These are phyloP conservation scores for Crithidia acanthocephali DNA, from an alignment of 208 protist species.

Conservation along the genomic window DNA sequence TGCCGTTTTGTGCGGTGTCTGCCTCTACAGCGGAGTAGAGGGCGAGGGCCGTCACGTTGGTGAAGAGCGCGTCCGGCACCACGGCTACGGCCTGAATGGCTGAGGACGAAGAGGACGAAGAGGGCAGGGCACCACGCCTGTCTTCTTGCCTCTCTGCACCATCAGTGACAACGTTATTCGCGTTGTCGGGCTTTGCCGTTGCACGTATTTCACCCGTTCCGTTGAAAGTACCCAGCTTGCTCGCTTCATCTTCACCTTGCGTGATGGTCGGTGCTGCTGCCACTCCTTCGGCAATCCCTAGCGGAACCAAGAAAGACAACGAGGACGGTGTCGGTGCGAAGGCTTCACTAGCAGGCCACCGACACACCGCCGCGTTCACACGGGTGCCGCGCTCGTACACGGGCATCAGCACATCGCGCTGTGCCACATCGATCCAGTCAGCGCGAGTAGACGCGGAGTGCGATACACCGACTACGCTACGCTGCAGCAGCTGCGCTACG, in stretches of 20 bases:
- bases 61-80: constrained; percentile 5
- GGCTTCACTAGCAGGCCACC: background rate
- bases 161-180: too few relatives aligned
- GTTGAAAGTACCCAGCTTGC: too few relatives aligned
- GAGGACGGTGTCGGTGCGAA: background rate
- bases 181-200: too few relatives aligned
- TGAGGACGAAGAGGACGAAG: background rate
- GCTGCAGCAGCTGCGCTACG: constrained; percentile 48
- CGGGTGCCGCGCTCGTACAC: constrained; percentile 34
- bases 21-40: constrained; percentile 16
- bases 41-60: constrained; percentile 24
- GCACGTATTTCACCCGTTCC: too few relatives aligned
- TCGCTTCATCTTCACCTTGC: background rate
- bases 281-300: constrained; percentile 6
- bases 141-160: too few relatives aligned
- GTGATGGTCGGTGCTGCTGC: background rate
- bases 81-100: constrained; percentile 15
- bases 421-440: constrained; percentile 9
- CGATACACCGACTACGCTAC: constrained; percentile 17
- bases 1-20: background rate
- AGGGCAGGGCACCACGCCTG: too few relatives aligned
- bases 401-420: constrained; percentile 31
- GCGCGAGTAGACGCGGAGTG: background rate
- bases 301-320: constrained; percentile 7
- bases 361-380: constrained; percentile 21